Evolutionary conservation across 805 yeast genomes (phyloP).

Genomic region (Wickerhamomyces pijperi): DNA sequence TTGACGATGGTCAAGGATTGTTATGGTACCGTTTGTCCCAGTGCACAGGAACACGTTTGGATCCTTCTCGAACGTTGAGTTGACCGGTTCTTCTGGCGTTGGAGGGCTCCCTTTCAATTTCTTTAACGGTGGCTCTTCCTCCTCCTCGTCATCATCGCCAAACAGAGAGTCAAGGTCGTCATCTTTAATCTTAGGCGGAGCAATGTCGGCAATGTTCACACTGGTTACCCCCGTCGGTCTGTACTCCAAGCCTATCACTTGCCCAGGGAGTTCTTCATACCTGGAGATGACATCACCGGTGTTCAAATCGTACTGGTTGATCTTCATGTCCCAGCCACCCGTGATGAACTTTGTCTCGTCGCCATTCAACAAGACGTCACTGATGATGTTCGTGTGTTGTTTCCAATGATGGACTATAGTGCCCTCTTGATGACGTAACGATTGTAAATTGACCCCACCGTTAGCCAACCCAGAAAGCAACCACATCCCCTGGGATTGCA

Average conservation of each 20-base stretch:
- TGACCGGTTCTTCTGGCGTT: neutral
- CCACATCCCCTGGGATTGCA: conserved; percentile 76
- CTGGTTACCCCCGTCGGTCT: conserved; percentile 36
- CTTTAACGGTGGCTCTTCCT: conserved; percentile 1
- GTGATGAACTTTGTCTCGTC: conserved; percentile 57
- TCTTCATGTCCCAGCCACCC: conserved; percentile 84
- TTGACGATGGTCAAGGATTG: conserved; percentile 72
- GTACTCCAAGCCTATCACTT: conserved; percentile 64
- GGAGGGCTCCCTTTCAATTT: too few species aligned
- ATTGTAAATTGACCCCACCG: conserved; percentile 83
- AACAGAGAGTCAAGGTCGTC: conserved; percentile 46
- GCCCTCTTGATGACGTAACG: conserved; percentile 79
- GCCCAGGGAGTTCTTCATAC: conserved; percentile 58
- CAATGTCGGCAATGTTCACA: conserved; percentile 6
- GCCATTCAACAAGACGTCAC: conserved; percentile 53
- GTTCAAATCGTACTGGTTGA: conserved; percentile 78
- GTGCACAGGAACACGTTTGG: conserved; percentile 58
- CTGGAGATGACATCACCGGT: conserved; percentile 44
- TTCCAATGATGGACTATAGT: conserved; percentile 64
- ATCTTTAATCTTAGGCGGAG: conserved; percentile 10
- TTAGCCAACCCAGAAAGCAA: conserved; percentile 66
- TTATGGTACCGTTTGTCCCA: conserved; percentile 71
- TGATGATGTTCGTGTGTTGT: conserved; percentile 64
- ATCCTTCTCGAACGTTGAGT: neutral
- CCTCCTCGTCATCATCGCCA: conserved; percentile 43